phyloP scores from a whole-genome alignment of 2,329 filamentous ascomycete genomes.

The Penicillium sp. region DNA sequence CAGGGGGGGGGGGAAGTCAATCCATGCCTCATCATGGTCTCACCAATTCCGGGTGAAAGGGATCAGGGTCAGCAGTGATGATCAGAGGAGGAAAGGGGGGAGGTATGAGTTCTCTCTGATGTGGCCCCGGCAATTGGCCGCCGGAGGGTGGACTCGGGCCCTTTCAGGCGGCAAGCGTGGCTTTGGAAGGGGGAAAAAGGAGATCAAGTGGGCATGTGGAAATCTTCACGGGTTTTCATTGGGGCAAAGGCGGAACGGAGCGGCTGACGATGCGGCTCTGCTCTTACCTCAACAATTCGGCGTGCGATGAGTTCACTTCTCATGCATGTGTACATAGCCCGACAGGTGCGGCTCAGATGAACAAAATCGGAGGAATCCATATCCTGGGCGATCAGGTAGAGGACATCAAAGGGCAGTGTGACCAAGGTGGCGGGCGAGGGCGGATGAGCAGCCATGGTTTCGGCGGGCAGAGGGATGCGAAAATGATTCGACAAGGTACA shows the following conservation, averaged over 20 bases:
- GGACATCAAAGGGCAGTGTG: constrained; percentile 58
- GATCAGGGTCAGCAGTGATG: too few relatives aligned
- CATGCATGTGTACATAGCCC: constrained; percentile 47
- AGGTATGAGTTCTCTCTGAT: too few relatives aligned
- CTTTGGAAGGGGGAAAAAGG: neutral
- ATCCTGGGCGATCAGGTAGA: constrained; percentile 51
- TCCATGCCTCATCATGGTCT: too few relatives aligned
- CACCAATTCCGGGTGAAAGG: too few relatives aligned
- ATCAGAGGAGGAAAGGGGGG: too few relatives aligned
- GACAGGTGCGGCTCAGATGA: constrained; percentile 50
- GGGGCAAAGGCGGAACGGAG: neutral
- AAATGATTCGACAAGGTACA: too few relatives aligned
- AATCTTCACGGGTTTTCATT: neutral
- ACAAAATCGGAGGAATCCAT: constrained; percentile 56
- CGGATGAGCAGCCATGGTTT: constrained; percentile 4
- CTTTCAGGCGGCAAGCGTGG: neutral
- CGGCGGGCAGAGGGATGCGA: neutral
- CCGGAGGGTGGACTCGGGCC: too few relatives aligned
- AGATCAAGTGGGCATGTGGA: neutral
- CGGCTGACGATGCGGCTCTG: neutral
- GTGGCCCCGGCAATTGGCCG: too few relatives aligned
- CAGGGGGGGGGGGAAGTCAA: constrained; percentile 1
- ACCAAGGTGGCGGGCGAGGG: constrained; percentile 30
- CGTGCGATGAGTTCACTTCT: constrained; percentile 53
- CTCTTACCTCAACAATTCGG: constrained; percentile 51